Evolutionary conservation across 1,284 basidiomycete genomes (phyloP), one percentile per base, ranked within the genome.

Genomic region (Ustilago trichophora): DNA sequence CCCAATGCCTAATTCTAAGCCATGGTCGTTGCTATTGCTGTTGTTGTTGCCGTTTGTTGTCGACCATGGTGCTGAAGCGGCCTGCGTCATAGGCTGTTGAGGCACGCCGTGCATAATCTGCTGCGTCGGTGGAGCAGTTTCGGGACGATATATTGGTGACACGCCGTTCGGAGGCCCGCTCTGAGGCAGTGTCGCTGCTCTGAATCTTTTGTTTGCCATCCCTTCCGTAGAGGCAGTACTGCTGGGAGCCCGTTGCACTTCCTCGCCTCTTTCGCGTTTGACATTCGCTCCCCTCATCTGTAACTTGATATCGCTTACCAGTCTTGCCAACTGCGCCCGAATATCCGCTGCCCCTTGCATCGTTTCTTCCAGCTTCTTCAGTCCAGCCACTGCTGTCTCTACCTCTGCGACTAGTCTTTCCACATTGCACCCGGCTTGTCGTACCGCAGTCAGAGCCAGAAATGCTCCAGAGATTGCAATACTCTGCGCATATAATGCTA

Each of bases 161-260:
- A 34, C 33, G 6, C 21, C 19, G 7, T 19, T 24, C 18, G 22
- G 25, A 3, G 45, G 24, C 9, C 26, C 18, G 19, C 12, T 35
- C n/a, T 43, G 35, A 25, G 57, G 40, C 27, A 60, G 13, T 3
- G 49, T 52, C 2, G 56, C 43, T 13, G 56, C 44, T 43, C 56
- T 21, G 22, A 47, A 29, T 10, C 45, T 31, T 21, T 59, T 59
- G 33, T 38, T 33, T n/a, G 18, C 15, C 12, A 4, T 24, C 10
- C 6, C 21, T 27, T 44, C 36, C 6, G 7, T 15, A 21, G 12
- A 10, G 12, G 21, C 18, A 13, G 11, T 22, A 13, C 21, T 4
- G 19, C 22, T 38, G n/a, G n/a, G n/a, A n/a, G n/a, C n/a, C n/a
- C n/a, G n/a, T n/a, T n/a, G n/a, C n/a, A n/a, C n/a, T n/a, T n/a